These are phyloP conservation scores for Euphrasia arctica DNA, from an alignment of 305 asterid species.

Conservation along the genomic window DNA sequence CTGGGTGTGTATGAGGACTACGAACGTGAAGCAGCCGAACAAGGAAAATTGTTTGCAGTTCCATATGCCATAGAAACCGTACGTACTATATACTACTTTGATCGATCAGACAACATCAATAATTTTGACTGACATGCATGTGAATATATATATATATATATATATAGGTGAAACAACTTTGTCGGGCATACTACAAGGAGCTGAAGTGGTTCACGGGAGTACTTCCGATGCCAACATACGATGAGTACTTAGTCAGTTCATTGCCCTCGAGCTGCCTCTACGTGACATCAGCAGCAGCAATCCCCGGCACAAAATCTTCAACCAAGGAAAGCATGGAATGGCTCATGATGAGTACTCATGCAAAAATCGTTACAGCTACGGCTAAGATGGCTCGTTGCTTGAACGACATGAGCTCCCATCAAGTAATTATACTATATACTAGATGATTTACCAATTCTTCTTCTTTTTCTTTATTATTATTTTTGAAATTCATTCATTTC, in stretches of 20 bases:
- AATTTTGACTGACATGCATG: too few species aligned
- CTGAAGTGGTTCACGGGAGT: constrained; percentile 10
- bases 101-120: too few species aligned
- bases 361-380: background rate
- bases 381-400: constrained; percentile 1
- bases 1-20: constrained; percentile 16
- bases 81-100: background rate
- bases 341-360: background rate
- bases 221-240: constrained; percentile 10
- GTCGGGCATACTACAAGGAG: constrained; percentile 14
- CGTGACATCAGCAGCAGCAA: background rate
- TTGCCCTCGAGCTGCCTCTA: background rate
- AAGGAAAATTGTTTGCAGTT: constrained; percentile 21
- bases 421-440: constrained; percentile 4
- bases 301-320: constrained; percentile 9
- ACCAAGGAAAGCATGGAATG: constrained; percentile 12
- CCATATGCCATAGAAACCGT: constrained; percentile 28
- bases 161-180: constrained; percentile 15
- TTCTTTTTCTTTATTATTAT: too few species aligned
- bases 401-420: background rate
- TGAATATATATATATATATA: too few species aligned
- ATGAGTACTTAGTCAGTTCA: background rate
- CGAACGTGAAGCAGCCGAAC: constrained; percentile 16
- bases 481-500: too few species aligned
- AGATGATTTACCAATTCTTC: too few species aligned